A percentile compares a stretch with the other conserved stretches of the same genome.
phyloP scores from a whole-genome alignment of 345 rosid genomes.

The Reutealis trisperma region DNA sequence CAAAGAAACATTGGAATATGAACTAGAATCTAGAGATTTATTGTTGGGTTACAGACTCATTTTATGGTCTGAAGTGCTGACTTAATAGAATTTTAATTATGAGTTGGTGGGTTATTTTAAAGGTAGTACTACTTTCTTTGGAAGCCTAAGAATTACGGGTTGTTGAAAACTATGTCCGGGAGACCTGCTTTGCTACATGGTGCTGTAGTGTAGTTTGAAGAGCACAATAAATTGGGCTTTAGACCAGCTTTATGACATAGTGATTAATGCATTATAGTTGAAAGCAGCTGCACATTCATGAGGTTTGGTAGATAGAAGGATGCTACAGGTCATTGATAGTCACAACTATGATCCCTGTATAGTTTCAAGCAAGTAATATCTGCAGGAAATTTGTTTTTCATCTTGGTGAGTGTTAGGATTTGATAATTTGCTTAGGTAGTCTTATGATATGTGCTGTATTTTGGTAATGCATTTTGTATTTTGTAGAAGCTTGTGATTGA shows the following conservation, averaged over 20 bases:
- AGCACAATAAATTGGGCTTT: neutral
- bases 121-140: neutral
- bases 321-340: neutral
- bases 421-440: no score
- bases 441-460: no score
- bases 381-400: neutral
- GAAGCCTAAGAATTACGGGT: neutral
- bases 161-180: neutral
- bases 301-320: neutral
- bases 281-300: neutral
- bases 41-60: neutral
- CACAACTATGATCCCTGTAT: neutral
- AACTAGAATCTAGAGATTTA: constrained; percentile 2
- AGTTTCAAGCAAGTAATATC: neutral
- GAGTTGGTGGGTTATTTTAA: neutral
- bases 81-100: neutral
- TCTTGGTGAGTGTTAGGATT: no score
- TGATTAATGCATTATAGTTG: neutral
- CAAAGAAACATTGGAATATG: neutral
- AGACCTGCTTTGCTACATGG: neutral
- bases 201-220: neutral
- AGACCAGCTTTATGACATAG: neutral
- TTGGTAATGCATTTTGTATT: no score
- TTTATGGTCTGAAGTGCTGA: neutral
- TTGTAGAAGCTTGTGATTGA: no score